Base-by-base conservation (phyloP, 202 grass and related monocot genomes). In the Zoysia matrella region DNA sequence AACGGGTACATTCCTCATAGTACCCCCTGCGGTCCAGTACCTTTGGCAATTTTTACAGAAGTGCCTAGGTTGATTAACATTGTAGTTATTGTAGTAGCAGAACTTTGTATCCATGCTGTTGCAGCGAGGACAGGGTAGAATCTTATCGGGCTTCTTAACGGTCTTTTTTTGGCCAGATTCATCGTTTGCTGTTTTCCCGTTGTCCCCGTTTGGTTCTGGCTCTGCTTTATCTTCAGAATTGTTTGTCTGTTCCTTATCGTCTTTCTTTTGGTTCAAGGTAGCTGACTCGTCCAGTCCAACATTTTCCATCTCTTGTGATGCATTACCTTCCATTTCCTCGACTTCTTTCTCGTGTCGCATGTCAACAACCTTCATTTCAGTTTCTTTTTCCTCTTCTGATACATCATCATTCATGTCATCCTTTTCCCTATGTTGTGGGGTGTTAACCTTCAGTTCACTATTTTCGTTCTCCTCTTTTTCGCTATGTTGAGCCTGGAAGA, bases 101-200 rank as follows among this genome's bases (percentile, higher is more conserved):
- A 98, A 98, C 88, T 98, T 98, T 49, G 95, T 98, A 47, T 98
- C 95, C 92, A 98, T 93, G 71, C 95, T 98, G 70, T 93, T 98
- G 77, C 95, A 98, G 53, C 95, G 88, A 86, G 95, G 95, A 52
- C 95, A 98, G 41, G 92, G 88, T 47, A 95, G 58, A 73, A 98
- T 91, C 61, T 98, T 98, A 69, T 98, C 95, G 18, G 95, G 95
- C 56, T 93, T 98, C 80, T 98, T 98, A 14, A 92, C 92, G 40
- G 83, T 44, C 66, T 90, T 99, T 71, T 95, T 90, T 67, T 76
- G 71, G 12, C 60, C 87, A 18, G 85, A 80, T 86, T 86, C 74
- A 4, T 87, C 83, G 66, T 80, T 78, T 74, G 62, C 8, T 75
- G 57, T 60, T 54, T 91, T 86, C 52, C 73, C 83, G 64, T 83